Base-by-base conservation (phyloP, 208 protist genomes). In the Kentomonas sorsogonicus region DNA sequence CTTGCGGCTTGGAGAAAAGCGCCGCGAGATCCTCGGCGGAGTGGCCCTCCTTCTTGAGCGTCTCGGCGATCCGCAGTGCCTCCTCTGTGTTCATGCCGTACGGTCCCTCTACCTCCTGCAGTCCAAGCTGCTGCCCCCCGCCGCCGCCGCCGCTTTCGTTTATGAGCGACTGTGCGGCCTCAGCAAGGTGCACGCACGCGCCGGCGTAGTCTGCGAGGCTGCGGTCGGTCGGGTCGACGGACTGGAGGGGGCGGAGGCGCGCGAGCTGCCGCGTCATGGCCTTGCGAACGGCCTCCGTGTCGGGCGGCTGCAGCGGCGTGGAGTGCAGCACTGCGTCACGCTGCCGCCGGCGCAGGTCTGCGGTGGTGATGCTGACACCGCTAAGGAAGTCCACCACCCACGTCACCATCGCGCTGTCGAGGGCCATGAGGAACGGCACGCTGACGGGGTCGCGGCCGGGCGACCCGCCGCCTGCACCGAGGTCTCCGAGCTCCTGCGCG, bases 391-490 rank as follows among this genome's bases (percentile, higher is more conserved):
- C 64, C 2, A 71, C 54, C 27, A 69, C 25, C 27, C 63, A 67
- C 40, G 60, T 60, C 15, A 76, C 15, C 30, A 72, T 53, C 25
- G 74, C 63, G 1, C 64, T 72, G 45, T 80, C 74, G 25, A 60
- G 50, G 33, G 59, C 30, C 10, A 80, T 59, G 18, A 80, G 54
- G 36, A 68, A 69, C 18, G 59, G 43, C 16, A 67, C 25, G 2
- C n/a, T 27, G 20, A 59, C 25, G 7, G 25, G 6, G 22, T 59
- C 22, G 15, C 20, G 20, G 2, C 41, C 41, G 9, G 20, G 41
- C 22, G 22, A 36, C 30, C 56, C n/a, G 30, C 20, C 18, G 15
- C 5, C n/a, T 16, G 39, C 40, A 10, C 33, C 46, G 29, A 27
- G 33, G 26, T 20, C 23, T 27, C 25, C 43, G 23, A 66, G 22